Conservation (phyloP, 2,329 filamentous ascomycete genomes). For the Sordariomycetes sp. region DNA sequence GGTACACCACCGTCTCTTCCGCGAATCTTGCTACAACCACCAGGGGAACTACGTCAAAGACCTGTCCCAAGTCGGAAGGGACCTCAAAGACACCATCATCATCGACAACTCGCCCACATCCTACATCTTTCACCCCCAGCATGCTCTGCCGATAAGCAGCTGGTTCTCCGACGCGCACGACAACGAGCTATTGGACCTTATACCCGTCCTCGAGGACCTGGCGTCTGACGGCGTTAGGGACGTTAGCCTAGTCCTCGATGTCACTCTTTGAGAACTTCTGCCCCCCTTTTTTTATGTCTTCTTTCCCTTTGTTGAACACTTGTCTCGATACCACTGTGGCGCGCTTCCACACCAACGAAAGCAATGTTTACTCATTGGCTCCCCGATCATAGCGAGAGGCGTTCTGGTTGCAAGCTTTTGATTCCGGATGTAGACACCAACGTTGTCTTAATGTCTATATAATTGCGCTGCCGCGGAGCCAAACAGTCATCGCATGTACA, state of each 20-base stretch:
- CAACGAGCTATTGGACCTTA: constrained; percentile 94
- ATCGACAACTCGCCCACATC: constrained; percentile 99
- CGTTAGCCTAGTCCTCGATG: constrained; percentile 95
- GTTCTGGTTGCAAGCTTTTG: constrained; percentile 37
- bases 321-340: constrained; percentile 11
- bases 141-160: constrained; percentile 97
- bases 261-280: constrained; percentile 49
- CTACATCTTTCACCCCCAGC: constrained; percentile 98
- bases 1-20: constrained; percentile 90
- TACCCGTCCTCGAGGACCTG: constrained; percentile 95
- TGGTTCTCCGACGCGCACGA: constrained; percentile 99
- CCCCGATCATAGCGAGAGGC: constrained; percentile 42
- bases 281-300: constrained; percentile 16
- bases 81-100: constrained; percentile 95
- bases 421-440: constrained; percentile 38
- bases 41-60: constrained; percentile 99
- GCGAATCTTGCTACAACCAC: constrained; percentile 98
- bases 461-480: constrained; percentile 1
- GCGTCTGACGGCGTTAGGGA: constrained; percentile 82
- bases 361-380: constrained; percentile 7
- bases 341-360: constrained; percentile 12
- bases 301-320: neutral
- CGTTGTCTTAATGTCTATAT: constrained; percentile 41
- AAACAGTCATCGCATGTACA: neutral
- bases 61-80: constrained; percentile 89